Evolutionary conservation across 2,329 filamentous ascomycete genomes (phyloP).

Genomic region (Diaporthe citriasiana): DNA sequence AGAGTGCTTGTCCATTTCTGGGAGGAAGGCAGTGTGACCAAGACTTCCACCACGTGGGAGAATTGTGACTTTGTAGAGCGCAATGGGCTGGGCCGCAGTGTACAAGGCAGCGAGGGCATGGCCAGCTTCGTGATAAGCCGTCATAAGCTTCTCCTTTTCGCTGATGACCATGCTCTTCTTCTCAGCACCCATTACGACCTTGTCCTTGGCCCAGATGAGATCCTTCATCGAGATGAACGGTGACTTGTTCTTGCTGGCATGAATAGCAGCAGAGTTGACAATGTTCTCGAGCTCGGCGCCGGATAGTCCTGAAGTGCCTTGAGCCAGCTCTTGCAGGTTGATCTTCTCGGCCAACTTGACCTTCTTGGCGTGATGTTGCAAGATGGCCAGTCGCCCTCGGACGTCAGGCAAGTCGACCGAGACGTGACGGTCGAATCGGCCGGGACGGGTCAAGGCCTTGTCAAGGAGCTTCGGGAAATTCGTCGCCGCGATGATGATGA

Average conservation of each 20-base stretch:
- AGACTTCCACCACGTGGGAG: slow-evolving; percentile 89
- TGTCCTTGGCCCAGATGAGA: slow-evolving; percentile 98
- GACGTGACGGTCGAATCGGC: slow-evolving; percentile 95
- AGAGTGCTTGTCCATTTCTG: slow-evolving; percentile 93
- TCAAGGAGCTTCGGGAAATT: slow-evolving; percentile 96
- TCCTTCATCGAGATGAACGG: slow-evolving; percentile 81
- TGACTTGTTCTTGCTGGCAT: slow-evolving; percentile 89
- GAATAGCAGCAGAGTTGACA: slow-evolving; percentile 95
- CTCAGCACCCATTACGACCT: slow-evolving; percentile 97
- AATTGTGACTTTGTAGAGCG: slow-evolving; percentile 97
- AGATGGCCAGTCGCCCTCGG: slow-evolving; percentile 89
- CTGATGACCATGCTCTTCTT: slow-evolving; percentile 90
- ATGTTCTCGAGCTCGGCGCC: slow-evolving; percentile 97
- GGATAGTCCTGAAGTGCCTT: slow-evolving; percentile 91
- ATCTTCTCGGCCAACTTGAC: slow-evolving; percentile 86
- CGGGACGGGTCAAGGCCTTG: slow-evolving; percentile 93
- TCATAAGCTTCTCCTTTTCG: slow-evolving; percentile 94
- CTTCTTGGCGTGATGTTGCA: slow-evolving; percentile 94
- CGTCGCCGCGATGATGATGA: slow-evolving; percentile 96
- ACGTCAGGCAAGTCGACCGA: slow-evolving; percentile 92
- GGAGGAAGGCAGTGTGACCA: slow-evolving; percentile 89
- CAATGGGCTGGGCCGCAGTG: slow-evolving; percentile 77
- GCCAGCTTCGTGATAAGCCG: slow-evolving; percentile 97
- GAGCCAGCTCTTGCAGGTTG: slow-evolving; percentile 85
- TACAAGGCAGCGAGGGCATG: slow-evolving; percentile 93